Conservation (phyloP, 768 basidiomycete species). For the Termitomyces sp. region DNA sequence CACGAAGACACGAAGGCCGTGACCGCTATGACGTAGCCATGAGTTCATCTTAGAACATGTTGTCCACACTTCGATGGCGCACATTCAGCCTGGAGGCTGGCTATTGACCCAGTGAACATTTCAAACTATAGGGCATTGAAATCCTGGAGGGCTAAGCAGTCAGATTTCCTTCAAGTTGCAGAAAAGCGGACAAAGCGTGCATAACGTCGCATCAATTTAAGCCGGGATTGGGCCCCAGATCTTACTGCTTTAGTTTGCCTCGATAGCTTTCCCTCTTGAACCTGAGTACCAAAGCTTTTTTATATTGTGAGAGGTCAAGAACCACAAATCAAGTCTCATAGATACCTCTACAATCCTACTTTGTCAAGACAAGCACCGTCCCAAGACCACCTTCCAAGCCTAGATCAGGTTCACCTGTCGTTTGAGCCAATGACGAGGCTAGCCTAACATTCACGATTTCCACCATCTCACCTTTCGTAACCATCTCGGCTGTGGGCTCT, state of each 20-base stretch:
- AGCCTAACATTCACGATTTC: constrained; percentile 49
- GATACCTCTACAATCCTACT: neutral
- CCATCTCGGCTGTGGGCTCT: constrained; percentile 21
- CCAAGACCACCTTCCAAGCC: constrained; percentile 16
- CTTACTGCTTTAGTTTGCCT: neutral
- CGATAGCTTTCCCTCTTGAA: neutral
- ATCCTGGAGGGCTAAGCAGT: too few relatives aligned
- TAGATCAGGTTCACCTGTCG: constrained; percentile 10
- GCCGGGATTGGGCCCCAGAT: neutral
- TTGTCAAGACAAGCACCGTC: constrained; percentile 31
- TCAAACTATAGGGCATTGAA: neutral
- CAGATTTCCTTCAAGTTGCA: too few relatives aligned
- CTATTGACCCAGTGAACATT: neutral
- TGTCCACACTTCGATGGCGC: neutral
- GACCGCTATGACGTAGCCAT: neutral
- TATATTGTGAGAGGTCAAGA: neutral
- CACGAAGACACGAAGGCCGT: too few relatives aligned
- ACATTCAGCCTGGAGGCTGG: too few relatives aligned
- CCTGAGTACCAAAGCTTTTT: neutral
- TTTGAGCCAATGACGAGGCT: constrained; percentile 22
- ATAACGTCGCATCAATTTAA: neutral
- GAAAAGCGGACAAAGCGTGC: too few relatives aligned
- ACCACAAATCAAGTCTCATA: neutral
- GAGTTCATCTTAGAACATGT: neutral
- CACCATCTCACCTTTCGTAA: constrained; percentile 40